A percentile compares a stretch with the other conserved stretches of the same genome.
Conservation (phyloP, 2,329 filamentous ascomycete species). For the Leptosphaerulina australis region DNA sequence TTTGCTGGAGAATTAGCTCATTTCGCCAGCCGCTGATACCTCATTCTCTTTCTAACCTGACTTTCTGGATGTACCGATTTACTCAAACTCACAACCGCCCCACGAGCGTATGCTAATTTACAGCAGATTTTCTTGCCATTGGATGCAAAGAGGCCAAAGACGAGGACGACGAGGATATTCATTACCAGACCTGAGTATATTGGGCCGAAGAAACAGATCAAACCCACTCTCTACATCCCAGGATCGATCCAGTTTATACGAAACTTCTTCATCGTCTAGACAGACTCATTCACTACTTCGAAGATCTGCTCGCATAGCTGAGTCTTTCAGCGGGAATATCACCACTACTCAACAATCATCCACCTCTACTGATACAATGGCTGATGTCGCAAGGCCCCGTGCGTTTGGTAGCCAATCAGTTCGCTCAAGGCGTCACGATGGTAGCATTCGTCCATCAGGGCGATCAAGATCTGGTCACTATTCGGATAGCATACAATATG, state of each 20-base stretch:
- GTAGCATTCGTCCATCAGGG: constrained; percentile 27
- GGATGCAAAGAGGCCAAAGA: constrained; percentile 47
- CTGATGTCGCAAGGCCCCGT: constrained; percentile 47
- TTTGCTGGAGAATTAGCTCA: neutral
- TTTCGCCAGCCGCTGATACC: neutral
- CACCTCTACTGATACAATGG: constrained; percentile 37
- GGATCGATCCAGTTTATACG: constrained; percentile 22
- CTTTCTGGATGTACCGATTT: neutral
- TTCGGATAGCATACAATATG: constrained; percentile 42
- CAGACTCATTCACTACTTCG: constrained; percentile 34
- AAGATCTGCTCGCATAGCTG: constrained; percentile 43
- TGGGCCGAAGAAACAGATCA: constrained; percentile 35
- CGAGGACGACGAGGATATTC: constrained; percentile 46
- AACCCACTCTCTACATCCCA: constrained; percentile 23
- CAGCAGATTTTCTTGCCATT: neutral
- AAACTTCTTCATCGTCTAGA: constrained; percentile 22
- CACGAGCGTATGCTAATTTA: neutral
- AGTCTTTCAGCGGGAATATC: constrained; percentile 37
- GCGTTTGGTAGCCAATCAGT: constrained; percentile 41
- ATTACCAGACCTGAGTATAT: constrained; percentile 34
- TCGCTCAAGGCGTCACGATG: constrained; percentile 37
- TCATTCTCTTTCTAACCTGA: neutral
- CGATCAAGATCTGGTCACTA: constrained; percentile 35
- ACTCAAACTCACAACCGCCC: neutral
- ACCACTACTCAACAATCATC: constrained; percentile 21